These are phyloP conservation scores for Fraxinus ornus DNA, from an alignment of 305 asterid genomes.

Conservation along the genomic window DNA sequence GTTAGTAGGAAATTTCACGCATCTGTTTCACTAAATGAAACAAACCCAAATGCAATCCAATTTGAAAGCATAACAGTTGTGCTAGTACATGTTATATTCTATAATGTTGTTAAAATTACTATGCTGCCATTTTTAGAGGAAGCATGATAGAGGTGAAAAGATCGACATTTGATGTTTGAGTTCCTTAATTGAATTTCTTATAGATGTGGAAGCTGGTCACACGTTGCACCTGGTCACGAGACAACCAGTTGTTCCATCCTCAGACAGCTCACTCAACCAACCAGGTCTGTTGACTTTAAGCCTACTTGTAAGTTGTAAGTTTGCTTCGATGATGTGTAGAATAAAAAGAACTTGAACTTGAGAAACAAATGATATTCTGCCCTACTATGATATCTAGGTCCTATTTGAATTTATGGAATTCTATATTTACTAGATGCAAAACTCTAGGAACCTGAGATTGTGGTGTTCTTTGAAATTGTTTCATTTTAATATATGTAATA, in stretches of 20 bases:
- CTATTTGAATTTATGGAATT: slow-evolving; percentile 1
- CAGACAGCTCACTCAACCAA: slow-evolving; percentile 44
- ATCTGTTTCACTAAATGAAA: background rate
- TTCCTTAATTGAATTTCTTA: slow-evolving; percentile 48
- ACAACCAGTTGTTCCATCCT: slow-evolving; percentile 58
- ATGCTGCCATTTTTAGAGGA: slow-evolving; percentile 5
- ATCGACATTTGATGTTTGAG: slow-evolving; percentile 25
- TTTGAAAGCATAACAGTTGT: background rate
- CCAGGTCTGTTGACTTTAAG: slow-evolving; percentile 51
- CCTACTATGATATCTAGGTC: slow-evolving; percentile 4
- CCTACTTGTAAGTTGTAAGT: slow-evolving; percentile 16
- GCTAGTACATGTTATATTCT: background rate
- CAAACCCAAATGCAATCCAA: background rate
- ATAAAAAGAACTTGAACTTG: slow-evolving; percentile 11
- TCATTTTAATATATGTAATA: background rate
- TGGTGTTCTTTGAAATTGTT: background rate
- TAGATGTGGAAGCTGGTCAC: slow-evolving; percentile 98
- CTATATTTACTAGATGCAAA: background rate
- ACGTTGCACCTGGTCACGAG: slow-evolving; percentile 89
- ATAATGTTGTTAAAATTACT: background rate
- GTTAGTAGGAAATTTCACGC: background rate
- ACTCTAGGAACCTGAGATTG: background rate
- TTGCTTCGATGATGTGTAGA: background rate
- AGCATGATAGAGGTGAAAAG: slow-evolving; percentile 6
- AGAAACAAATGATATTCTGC: slow-evolving; percentile 5